Percentiles rank a stretch among this genome's conserved stretches.
Evolutionary conservation across 169 alveolate species (phyloP).

Genomic region (Plasmodium reichenowi): DNA sequence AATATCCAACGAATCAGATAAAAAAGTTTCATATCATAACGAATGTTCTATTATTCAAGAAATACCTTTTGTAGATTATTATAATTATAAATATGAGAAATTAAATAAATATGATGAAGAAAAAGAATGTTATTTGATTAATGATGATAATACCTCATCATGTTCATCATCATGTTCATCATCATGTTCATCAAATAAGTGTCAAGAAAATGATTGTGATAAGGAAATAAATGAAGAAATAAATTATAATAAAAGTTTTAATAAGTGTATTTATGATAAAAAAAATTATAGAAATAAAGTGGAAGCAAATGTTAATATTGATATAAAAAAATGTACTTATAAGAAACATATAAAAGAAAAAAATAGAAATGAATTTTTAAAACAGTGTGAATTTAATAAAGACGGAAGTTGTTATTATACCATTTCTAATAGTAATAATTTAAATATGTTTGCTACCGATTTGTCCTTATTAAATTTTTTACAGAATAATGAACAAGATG

Average conservation of each 20-base stretch:
- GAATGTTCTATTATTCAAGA: constrained; percentile 41
- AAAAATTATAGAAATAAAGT: background rate
- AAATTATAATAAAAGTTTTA: background rate
- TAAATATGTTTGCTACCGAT: constrained; percentile 56
- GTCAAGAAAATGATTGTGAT: background rate
- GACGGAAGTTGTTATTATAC: constrained; percentile 66
- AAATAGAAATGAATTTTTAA: constrained; percentile 50
- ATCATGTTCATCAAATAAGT: background rate
- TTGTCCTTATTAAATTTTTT: constrained; percentile 2
- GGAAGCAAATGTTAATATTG: background rate
- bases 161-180: constrained; percentile 8
- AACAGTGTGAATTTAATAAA: constrained; percentile 67
- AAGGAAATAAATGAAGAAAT: background rate
- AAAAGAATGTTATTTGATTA: constrained; percentile 10
- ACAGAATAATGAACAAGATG: background rate
- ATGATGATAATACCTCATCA: constrained; percentile 22
- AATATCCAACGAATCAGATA: background rate
- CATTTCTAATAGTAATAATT: constrained; percentile 30
- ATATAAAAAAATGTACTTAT: background rate
- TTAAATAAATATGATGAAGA: constrained; percentile 11
- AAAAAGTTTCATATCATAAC: background rate
- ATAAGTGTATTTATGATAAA: background rate
- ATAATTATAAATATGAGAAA: constrained; percentile 50
- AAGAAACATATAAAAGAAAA: background rate
- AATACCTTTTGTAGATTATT: constrained; percentile 45